Evolutionary conservation across 2,329 filamentous ascomycete genomes (phyloP), one percentile per base, ranked within the genome.

Genomic region (Hymenoscyphus linearis): DNA sequence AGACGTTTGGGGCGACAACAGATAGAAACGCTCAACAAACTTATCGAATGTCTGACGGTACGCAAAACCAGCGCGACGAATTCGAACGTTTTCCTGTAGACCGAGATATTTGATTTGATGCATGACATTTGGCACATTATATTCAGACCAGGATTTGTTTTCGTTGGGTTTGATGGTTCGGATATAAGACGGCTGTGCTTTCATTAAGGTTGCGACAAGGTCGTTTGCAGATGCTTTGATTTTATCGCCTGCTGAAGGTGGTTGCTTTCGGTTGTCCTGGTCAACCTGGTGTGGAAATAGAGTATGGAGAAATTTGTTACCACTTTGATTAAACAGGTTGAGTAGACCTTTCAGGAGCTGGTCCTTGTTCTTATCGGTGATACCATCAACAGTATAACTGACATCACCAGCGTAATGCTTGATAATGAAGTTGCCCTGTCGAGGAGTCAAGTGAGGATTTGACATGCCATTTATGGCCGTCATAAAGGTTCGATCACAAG

Each of bases 341-440:
- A 98, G 82, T 50, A 99, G 80, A 68, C 96, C 95, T 79, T 99
- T 99, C 62, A 98, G 80, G 52, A 99, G 81, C 76, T 96, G 91
- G 72, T 99, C 95, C 81, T 98, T 99, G 81, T 98, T 99, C 83
- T 99, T 99, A 76, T 99, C 95, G 0, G 95, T 99, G 80, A 99
- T 99, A 62, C 95, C 95, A 60, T 96, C 91, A 2, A 98, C 88
- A 1, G 90, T 90, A 75, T 99, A 99, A 67, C 86, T 87, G 68
- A 99, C 95, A 76, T 99, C 95, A 76, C 95, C 95, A 61, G 95
- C 95, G 74, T 99, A 99, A 77, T 99, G 95, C 80, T 97, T 98
- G 77, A 99, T 90, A 72, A 99, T 95, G 76, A 99, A 99, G 74
- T 91, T 95, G 57, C 93, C 93, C 76, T 98, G 93, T 47, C 95